Percentiles rank a stretch among this genome's conserved stretches.
These are phyloP conservation scores for Claviceps spartinae DNA, from an alignment of 2,329 filamentous ascomycete species.

Conservation along the genomic window DNA sequence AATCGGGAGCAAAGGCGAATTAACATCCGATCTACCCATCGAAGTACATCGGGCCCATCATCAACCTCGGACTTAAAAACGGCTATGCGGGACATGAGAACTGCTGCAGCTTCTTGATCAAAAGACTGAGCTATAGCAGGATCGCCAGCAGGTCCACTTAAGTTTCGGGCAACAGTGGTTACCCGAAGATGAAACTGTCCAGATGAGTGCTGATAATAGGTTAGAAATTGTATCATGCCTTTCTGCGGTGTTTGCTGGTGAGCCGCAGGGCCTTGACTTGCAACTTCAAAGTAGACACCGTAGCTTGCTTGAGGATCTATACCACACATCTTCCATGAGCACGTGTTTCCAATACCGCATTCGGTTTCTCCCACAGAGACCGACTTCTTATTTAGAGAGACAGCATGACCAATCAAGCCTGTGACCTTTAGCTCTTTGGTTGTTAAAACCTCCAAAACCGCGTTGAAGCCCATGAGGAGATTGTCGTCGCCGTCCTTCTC, in stretches of 20 bases:
- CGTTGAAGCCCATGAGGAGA: slow-evolving; percentile 95
- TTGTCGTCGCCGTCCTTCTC: slow-evolving; percentile 95
- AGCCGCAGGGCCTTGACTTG: slow-evolving; percentile 76
- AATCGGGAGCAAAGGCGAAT: slow-evolving; percentile 93
- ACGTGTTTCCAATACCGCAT: slow-evolving; percentile 95
- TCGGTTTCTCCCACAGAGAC: slow-evolving; percentile 94
- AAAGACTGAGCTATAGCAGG: slow-evolving; percentile 93
- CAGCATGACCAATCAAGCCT: slow-evolving; percentile 87
- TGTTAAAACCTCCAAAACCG: slow-evolving; percentile 84
- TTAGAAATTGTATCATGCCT: slow-evolving; percentile 95
- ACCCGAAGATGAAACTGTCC: slow-evolving; percentile 94
- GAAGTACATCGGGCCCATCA: slow-evolving; percentile 91
- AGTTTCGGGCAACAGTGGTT: slow-evolving; percentile 79
- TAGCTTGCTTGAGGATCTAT: slow-evolving; percentile 92
- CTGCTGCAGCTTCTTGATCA: slow-evolving; percentile 93
- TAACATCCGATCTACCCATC: slow-evolving; percentile 98
- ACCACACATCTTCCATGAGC: slow-evolving; percentile 99
- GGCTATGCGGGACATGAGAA: slow-evolving; percentile 97
- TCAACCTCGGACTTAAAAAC: slow-evolving; percentile 98
- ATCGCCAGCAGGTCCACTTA: slow-evolving; percentile 88
- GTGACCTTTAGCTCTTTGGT: slow-evolving; percentile 98
- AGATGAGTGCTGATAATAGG: slow-evolving; percentile 95
- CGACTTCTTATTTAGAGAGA: slow-evolving; percentile 97
- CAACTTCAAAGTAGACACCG: slow-evolving; percentile 95
- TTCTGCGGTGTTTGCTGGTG: slow-evolving; percentile 81